These are phyloP conservation scores for Circinella umbellata DNA, from an alignment of 371 early-diverging fungal genomes.

Conservation along the genomic window DNA sequence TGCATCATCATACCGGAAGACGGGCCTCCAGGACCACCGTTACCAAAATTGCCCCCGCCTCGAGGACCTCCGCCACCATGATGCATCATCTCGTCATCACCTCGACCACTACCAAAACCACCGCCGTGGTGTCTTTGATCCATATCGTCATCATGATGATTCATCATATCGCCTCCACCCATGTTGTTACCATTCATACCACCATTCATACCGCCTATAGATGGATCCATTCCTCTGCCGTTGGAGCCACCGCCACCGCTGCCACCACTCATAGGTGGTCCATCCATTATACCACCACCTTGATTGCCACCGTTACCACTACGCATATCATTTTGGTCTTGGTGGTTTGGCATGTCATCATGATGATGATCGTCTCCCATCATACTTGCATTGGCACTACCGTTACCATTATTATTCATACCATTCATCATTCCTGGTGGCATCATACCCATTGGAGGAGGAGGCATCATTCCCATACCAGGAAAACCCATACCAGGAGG, in stretches of 20 bases:
- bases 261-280: background rate
- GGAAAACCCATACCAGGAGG: background rate
- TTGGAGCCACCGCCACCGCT: background rate
- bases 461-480: constrained; percentile 7
- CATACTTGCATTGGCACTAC: background rate
- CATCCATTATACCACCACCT: background rate
- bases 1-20: background rate
- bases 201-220: too few relatives aligned
- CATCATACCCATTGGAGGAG: constrained; percentile 7
- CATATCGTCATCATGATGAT: background rate
- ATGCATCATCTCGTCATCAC: background rate
- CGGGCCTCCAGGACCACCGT: background rate
- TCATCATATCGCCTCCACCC: background rate
- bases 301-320: background rate
- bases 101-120: background rate
- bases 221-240: background rate
- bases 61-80: too few relatives aligned
- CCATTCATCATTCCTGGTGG: constrained; percentile 9
- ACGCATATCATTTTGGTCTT: background rate
- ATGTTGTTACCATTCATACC: background rate
- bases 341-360: background rate
- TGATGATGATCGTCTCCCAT: constrained; percentile 2
- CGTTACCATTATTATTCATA: background rate
- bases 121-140: background rate
- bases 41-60: background rate